Evolutionary conservation across 352 stramenopile genomes (phyloP), one percentile per base, ranked within the genome.

Genomic region (Phytophthora lateralis): DNA sequence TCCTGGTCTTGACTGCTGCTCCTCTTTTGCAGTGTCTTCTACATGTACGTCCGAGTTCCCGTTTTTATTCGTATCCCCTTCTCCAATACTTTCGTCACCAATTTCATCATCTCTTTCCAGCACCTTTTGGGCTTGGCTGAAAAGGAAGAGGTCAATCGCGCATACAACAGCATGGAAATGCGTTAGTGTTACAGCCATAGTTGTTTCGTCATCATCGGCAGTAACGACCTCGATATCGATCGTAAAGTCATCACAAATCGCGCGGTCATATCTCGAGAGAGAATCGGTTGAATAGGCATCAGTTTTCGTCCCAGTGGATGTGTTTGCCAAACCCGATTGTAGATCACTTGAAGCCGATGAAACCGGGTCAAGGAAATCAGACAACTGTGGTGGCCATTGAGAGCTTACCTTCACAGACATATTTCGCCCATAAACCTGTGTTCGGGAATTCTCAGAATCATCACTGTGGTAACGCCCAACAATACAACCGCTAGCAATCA

Each of bases 231-330:
- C 81, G 15, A 92, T 63, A 55, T 92, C 83, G 15, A 92, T 42
- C 0, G 76, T 78, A 50, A 91, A 92, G 45, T 92, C 81, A 29
- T 92, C 81, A 44, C 83, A 92, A 0, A 91, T 50, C n/a, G 80
- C 71, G 2, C 83, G 79, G 9, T 77, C 63, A 56, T 90, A 89
- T 29, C 73, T 55, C 1, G 51, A 38, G 0, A 42, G 44, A 29
- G 18, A 24, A 26, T 30, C 47, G n/a, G 37, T 26, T 21, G 15
- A 24, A 14, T 9, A 15, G 12, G 39, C 18, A n/a, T 26, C 39
- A 6, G 9, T 27, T n/a, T 26, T 45, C 18, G 39, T 20, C 3
- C 9, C n/a, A 2, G 6, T 24, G 14, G 35, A 21, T 21, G n/a
- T 4, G 35, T 4, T 42, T 17, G 7, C 35, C 35, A 18, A 42